phyloP scores from a whole-genome alignment of 2,329 filamentous ascomycete genomes.

The Tricladium varicosporioides region DNA sequence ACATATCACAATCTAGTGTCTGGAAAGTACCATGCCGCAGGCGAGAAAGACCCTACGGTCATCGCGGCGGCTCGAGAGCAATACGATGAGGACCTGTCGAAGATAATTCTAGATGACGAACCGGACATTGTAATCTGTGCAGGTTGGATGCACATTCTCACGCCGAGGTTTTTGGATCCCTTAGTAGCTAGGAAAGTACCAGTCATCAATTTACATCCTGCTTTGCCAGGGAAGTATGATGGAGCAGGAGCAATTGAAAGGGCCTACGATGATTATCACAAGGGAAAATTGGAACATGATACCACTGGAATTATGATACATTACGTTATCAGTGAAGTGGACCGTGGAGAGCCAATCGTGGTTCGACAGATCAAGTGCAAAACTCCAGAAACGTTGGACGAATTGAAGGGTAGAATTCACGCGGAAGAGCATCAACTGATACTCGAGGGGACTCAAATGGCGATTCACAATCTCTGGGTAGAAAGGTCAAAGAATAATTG shows the following conservation, averaged over 20 bases:
- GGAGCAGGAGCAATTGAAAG: conserved; percentile 76
- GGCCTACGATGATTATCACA: conserved; percentile 70
- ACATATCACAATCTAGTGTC: conserved; percentile 64
- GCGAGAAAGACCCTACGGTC: conserved; percentile 42
- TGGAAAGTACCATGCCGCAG: conserved; percentile 39
- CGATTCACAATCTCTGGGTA: conserved; percentile 41
- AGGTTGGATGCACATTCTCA: conserved; percentile 71
- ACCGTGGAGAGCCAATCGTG: conserved; percentile 73
- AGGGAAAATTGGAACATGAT: conserved; percentile 60
- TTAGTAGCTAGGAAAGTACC: conserved; percentile 51
- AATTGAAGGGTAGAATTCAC: conserved; percentile 73
- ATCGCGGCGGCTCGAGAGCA: conserved; percentile 50
- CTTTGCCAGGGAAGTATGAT: conserved; percentile 62
- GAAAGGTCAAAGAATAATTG: conserved; percentile 23
- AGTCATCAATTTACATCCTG: conserved; percentile 71
- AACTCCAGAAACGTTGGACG: conserved; percentile 62
- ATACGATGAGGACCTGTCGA: conserved; percentile 66
- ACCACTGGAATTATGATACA: conserved; percentile 85
- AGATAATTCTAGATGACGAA: conserved; percentile 48
- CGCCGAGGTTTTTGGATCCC: conserved; percentile 58
- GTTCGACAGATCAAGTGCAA: conserved; percentile 65
- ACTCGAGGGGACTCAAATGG: conserved; percentile 65
- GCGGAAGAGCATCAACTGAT: conserved; percentile 74
- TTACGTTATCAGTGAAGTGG: conserved; percentile 77
- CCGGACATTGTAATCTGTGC: conserved; percentile 65